Base-by-base conservation (phyloP, 2,329 filamentous ascomycete species). In the Xylariales sp. region DNA sequence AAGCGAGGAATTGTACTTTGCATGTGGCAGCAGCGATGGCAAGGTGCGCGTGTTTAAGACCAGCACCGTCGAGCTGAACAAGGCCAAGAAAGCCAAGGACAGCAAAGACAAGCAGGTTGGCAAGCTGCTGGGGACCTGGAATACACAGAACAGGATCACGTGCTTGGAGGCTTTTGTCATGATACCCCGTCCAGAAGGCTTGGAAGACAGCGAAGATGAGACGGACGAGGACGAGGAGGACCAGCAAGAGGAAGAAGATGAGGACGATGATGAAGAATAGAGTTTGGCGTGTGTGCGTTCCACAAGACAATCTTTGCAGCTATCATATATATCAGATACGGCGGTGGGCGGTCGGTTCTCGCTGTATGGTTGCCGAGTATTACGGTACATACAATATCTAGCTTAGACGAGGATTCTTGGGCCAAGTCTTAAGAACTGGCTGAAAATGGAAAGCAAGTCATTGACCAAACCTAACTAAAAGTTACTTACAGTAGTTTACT, bases 131-230 rank as follows among this genome's bases (percentile, higher is more conserved):
- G 88, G 83, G 13, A 81, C 76, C 21, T 93, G 93, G 54, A 84
- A 90, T 61, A 95, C 90, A 16, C 81, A 83, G 31, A 90, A 91
- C 58, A 74, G 93, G 40, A 89, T 97, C 49, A 97, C 90, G 25
- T 97, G 93, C 58, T 57, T 97, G 53, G 81, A 80, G 51, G 84
- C 84, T 16, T 97, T 95, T 66, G 69, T 87, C 46, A 94, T 97
- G 88, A 76, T 86, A 60, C 75, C 81, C 50, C 69, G 74, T 32
- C 75, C 78, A 13, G 78, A 81, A 28, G 74, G 74, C 16, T 67
- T 70, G 30, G 79, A 79, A 50, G 78, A 77, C 14, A 77, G 71
- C 52, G 78, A 78, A 20, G 52, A 55, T 18, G n/a, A n/a, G n/a
- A n/a, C n/a, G n/a, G n/a, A n/a, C n/a, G 56, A 57, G 18, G 38